Evolutionary conservation across 1,139 yeast genomes (phyloP), one percentile per base, ranked within the genome.

Genomic region (Yamadazyma membranifaciens): DNA sequence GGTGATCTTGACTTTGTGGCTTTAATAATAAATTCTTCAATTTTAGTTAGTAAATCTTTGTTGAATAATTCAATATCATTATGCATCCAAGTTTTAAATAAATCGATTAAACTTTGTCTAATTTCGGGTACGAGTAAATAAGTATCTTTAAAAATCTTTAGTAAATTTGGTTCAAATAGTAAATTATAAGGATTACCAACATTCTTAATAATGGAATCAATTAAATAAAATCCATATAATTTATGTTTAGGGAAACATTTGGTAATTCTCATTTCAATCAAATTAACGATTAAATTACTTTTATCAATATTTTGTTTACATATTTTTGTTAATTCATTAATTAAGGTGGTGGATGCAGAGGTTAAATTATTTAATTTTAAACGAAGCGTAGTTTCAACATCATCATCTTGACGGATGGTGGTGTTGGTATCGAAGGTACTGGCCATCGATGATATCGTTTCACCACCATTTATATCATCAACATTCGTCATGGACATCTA

Each of bases 141-240:
- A 2, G 71, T 60, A 34, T 66, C 70, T 7, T 70, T 62, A 53
- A 67, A 72, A 26, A 60, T 52, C 40, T 57, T 56, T 53, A 59
- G 67, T 37, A 72, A 49, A 41, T 62, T 60, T 26, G 55, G 47
- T 28, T 67, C 64, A 49, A 71, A 69, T 34, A 69, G 49, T 32
- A 67, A 47, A 46, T 67, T 69, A 51, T 69, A 72, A 4, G 78
- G 77, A 43, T 65, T 68, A 11, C 76, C 75, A 33, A 70, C 59
- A 51, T 63, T 69, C 49, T 71, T 71, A 49, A 69, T 60, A 16
- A 72, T 67, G 31, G 71, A 65, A 52, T 72, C 77, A 52, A 72
- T 49, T 35, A 71, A 52, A 48, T 72, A 72, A 38, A 72, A 57
- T 13, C 67, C 56, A 45, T 49, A 63, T 28, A 72, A 55, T 50